Evolutionary conservation across 192 early-diverging fungal genomes (phyloP).

Genomic region (Umbelopsis sp.): DNA sequence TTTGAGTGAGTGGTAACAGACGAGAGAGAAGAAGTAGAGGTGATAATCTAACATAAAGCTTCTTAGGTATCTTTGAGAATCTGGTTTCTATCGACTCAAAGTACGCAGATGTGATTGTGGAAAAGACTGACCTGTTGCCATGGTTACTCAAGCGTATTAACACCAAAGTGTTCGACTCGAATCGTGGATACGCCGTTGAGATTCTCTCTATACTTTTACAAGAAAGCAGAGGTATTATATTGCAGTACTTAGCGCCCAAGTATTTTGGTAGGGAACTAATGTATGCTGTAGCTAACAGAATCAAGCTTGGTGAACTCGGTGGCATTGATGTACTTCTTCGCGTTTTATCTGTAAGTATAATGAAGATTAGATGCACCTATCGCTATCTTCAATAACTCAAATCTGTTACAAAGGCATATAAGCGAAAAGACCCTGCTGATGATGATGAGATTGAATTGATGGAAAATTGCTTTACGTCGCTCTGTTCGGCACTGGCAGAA

Average conservation of each 20-base stretch:
- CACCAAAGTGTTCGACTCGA: slow-evolving; percentile 71
- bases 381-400: background rate
- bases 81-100: slow-evolving; percentile 72
- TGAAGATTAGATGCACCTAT: background rate
- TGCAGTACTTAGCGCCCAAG: background rate
- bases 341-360: slow-evolving; percentile 53
- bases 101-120: slow-evolving; percentile 65
- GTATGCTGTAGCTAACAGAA: slow-evolving; percentile 40
- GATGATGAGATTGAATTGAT: slow-evolving; percentile 88
- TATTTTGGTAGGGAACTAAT: background rate
- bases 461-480: slow-evolving; percentile 87
- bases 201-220: slow-evolving; percentile 85
- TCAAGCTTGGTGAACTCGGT: slow-evolving; percentile 48
- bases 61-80: slow-evolving; percentile 79
- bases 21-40: no score
- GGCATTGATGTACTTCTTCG: slow-evolving; percentile 74
- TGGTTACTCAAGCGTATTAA: slow-evolving; percentile 77
- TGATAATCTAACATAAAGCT: background rate
- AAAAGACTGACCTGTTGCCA: slow-evolving; percentile 63
- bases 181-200: slow-evolving; percentile 87
- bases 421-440: slow-evolving; percentile 76
- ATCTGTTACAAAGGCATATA: slow-evolving; percentile 38
- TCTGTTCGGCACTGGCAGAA: slow-evolving; percentile 74
- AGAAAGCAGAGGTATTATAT: slow-evolving; percentile 47
- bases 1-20: slow-evolving; percentile 53